Conservation (phyloP, 2,329 filamentous ascomycete species). For the Aureobasidium leucospermi region DNA sequence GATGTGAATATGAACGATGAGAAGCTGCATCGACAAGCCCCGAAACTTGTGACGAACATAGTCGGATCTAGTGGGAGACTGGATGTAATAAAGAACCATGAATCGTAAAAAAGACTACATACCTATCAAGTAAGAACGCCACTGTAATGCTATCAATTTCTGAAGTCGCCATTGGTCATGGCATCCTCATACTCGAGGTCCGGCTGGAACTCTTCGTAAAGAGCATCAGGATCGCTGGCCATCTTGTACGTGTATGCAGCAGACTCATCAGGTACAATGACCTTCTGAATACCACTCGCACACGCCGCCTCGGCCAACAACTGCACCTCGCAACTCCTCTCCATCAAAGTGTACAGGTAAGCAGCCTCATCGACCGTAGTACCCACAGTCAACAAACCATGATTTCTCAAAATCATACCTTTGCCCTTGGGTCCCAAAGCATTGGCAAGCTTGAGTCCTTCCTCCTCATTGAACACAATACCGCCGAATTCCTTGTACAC, state of each 20-base stretch:
- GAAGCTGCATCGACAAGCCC: too few species aligned
- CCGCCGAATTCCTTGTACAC: conserved; percentile 50
- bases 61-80: too few species aligned
- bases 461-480: conserved; percentile 55
- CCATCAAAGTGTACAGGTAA: conserved; percentile 61
- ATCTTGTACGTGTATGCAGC: conserved; percentile 48
- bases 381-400: conserved; percentile 65
- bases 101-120: background rate
- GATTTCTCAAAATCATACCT: conserved; percentile 61
- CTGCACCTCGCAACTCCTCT: conserved; percentile 62
- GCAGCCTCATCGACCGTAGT: conserved; percentile 66
- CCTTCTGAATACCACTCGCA: conserved; percentile 44
- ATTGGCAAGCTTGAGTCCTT: conserved; percentile 56
- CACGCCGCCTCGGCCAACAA: conserved; percentile 61
- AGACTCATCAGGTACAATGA: conserved; percentile 49
- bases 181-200: conserved; percentile 41
- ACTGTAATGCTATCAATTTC: background rate
- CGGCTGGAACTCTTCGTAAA: conserved; percentile 48
- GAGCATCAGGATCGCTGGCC: conserved; percentile 39
- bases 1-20: too few species aligned
- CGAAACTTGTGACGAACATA: too few species aligned
- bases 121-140: background rate
- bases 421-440: conserved; percentile 56
- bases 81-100: background rate
- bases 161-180: conserved; percentile 18